Base-by-base conservation (phyloP, 2,329 filamentous ascomycete genomes). In the Trichoderma polysporum region DNA sequence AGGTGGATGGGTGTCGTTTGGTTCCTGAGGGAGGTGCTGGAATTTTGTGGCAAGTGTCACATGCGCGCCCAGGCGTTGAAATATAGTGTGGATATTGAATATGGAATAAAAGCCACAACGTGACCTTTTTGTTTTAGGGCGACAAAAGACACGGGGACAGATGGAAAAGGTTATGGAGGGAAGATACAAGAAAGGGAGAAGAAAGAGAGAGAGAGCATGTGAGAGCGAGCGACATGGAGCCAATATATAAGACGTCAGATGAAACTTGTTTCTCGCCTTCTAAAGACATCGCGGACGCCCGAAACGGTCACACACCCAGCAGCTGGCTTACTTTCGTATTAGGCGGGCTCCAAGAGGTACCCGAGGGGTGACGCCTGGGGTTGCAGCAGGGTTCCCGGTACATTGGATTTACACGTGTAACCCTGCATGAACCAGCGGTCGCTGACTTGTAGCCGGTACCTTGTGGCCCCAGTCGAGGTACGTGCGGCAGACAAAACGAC, bases 1-100 rank as follows among this genome's bases (percentile, higher is more conserved):
- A 50, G 25, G 22, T 9, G 17, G 37, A 25, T 33, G 35, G 29
- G 17, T n/a, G 31, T 9, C 27, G 52, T 49, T 59, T n/a, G 63
- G 45, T 50, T 57, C 56, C 41, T 50, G 63, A 66, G 53, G 63
- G 33, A n/a, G n/a, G n/a, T n/a, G n/a, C 63, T 39, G 33, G 53
- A 53, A 41, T 45, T 65, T 58, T 17, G 41, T 49, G 63, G 41
- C 63, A 29, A 58, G 54, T 29, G 63, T 66, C 63, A 66, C 63
- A 66, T 66, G 63, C 56, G 33, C 22, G 62, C 53, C 19, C 35
- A 54, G 47, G 50, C 31, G 29, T 25, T 12, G 53, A 35, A 19
- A 47, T 37, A 45, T 12, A 10, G 3, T 22, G 58, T 27, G 49
- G 54, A 31, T 58, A 31, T 37, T 39, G 54, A 31, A 29, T n/a